Base-by-base conservation (phyloP, 148 eudicot species). In the Gaultheria prostrata region DNA sequence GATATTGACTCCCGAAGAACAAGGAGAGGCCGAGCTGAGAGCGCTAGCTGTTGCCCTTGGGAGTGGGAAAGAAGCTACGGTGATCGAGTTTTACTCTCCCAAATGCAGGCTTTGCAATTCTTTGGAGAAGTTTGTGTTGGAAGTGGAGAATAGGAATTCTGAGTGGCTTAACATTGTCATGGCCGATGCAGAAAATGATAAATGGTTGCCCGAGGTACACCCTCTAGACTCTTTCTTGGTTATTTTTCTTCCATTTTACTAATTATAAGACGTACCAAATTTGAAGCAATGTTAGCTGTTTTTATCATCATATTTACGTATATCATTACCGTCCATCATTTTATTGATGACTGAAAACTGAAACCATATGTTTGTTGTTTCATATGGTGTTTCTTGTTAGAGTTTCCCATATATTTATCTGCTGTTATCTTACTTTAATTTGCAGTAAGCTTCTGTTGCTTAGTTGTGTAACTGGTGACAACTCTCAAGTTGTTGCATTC, bases 141-240 rank as follows among this genome's bases (percentile, higher is more conserved):
- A 97, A 76, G 89, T 97, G 61, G 97, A 95, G 89, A 92, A 83
- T 59, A 87, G 93, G 85, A 94, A 97, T 80, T 82, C 87, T 28
- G 90, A 92, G 65, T 97, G 99, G 99, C 94, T 97, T 26, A 93
- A 91, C 71, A 85, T 97, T 81, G 98, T 92, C 56, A 91, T 94
- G 97, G 99, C 91, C 77, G 99, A 97, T 89, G 98, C 98, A 0
- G 99, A 93, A 88, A 97, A 97, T 76, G 92, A 91, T 15, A 85
- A 83, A 49, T 97, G 99, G 99, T 79, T 93, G 72, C 99, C 98
- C 67, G 99, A 97, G 99, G 99, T 97, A 91, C 67, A 54, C 39
- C 32, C 21, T 57, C n/a, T 18, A 5, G 14, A 67, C 75, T 80
- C 33, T 15, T 56, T 48, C 59, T 18, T 65, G 39, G 12, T 65